Conservation (phyloP, 805 yeast species). For the Lipomyces mesembrius region DNA sequence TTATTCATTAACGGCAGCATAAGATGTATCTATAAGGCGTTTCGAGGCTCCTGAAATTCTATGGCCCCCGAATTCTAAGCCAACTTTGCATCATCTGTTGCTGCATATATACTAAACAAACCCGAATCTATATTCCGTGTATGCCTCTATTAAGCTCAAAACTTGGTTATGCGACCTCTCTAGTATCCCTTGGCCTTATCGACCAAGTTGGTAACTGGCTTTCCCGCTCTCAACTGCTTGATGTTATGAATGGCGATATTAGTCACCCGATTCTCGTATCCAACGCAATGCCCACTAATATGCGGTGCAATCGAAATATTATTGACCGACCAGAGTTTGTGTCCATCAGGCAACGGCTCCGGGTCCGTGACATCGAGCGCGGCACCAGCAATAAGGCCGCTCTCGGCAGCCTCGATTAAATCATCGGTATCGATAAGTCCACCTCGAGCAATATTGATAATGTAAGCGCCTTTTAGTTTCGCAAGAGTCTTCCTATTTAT, state of each 20-base stretch:
- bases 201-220: conserved; percentile 21
- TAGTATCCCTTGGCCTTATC: conserved; percentile 33
- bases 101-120: neutral
- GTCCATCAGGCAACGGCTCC: conserved; percentile 54
- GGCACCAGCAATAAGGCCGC: conserved; percentile 62
- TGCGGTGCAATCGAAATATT: conserved; percentile 37
- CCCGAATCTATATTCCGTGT: neutral
- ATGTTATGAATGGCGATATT: conserved; percentile 31
- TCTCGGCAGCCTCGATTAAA: conserved; percentile 52
- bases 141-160: neutral
- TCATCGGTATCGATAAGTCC: conserved; percentile 53
- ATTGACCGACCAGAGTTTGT: conserved; percentile 36
- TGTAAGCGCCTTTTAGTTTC: conserved; percentile 58
- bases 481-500: conserved; percentile 55
- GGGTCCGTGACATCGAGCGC: conserved; percentile 73
- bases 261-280: conserved; percentile 30
- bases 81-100: neutral
- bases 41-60: too few relatives aligned
- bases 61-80: neutral
- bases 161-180: neutral
- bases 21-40: too few relatives aligned
- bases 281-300: conserved; percentile 30
- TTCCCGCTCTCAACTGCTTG: conserved; percentile 24
- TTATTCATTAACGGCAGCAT: too few relatives aligned
- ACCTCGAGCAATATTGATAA: conserved; percentile 59